Evolutionary conservation across 768 basidiomycete species (phyloP), one percentile per base, ranked within the genome.

Genomic region (Kwoniella newhampshirensis): DNA sequence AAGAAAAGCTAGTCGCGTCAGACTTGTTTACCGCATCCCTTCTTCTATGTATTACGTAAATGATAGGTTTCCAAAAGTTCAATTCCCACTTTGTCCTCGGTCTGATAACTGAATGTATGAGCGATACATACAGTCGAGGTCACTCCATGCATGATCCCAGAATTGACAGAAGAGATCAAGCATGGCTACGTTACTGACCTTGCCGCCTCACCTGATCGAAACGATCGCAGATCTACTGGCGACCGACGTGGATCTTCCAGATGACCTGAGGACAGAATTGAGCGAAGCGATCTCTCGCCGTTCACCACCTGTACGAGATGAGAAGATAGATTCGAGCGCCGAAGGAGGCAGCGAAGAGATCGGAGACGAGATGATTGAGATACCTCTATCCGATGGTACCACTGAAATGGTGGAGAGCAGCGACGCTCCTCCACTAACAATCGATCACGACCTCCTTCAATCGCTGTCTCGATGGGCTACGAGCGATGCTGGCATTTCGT

Each of bases 201-300:
- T 71, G 6, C 59, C 69, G 17, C 57, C 59, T 30, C 64, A 71
- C 30, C 53, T 71, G 23, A 27, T 57, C 13, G 62, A 68, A 39
- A 53, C 30, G 43, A 62, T 71, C 23, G 35, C 49, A 20, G 60
- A 59, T 4, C 47, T 71, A 7, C 26, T 70, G 11, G 28, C 37
- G 6, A 41, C 27, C 11, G 56, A 65, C 43, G 46, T 71, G 17
- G 60, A 62, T 17, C 49, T 68, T 12, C 64, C 63, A 2, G 11
- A 54, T 35, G 51, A 60, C 20, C 46, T 68, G 15, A 57, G 55
- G 11, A 23, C 27, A 4, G 40, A 54, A 21, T 43, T 66, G 15
- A 36, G 18, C 15, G 15, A 18, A 49, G 35, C 54, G 36, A 50
- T 42, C 17, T 20, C 27, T 27, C 32, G 32, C 7, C 32, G 6